Base-by-base conservation (phyloP, 441 rosid species). In the Erysimum cheiri region DNA sequence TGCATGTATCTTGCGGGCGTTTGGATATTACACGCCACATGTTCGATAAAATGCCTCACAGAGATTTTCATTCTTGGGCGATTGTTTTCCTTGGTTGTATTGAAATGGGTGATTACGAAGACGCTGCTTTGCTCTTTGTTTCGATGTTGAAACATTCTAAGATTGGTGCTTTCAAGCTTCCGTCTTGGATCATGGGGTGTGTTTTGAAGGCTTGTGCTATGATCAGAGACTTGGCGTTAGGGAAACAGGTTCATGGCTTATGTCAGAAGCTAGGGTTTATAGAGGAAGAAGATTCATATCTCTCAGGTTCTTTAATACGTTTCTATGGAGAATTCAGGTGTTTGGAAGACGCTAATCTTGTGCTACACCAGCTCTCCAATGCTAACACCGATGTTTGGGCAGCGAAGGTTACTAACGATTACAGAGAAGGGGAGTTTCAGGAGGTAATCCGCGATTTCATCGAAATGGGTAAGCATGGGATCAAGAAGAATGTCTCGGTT, bases 241-340 rank as follows among this genome's bases (percentile, higher is more conserved):
- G 94, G 5, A 82, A 81, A 67, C 92, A 90, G 60, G 59, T 88
- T 14, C 96, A 88, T 69, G 88, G 79, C 13, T 79, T 84, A 80
- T 74, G 82, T 46, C 72, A 85, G 52, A 90, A 88, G 83, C 65
- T 74, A 26, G 92, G 94, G 31, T 53, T 44, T 60, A 59, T 22
- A 19, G 55, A 67, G 3, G 53, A 58, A 17, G 79, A 81, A 59
- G 73, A 68, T 31, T 76, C 70, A 0, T 77, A 76, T 53, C 54
- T 83, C 4, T 75, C 75, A 4, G 79, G 82, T 15, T 78, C 82
- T 1, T 74, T 90, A 79, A 83, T 85, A 58, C 69, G 80, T 52
- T 85, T 90, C 53, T 88, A 90, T 28, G 86, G 90, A 11, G 81
- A 77, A 46, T 76, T 83, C 36, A 72, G 66, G 29, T 80, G 76